Evolutionary conservation across 805 yeast genomes (phyloP), one percentile per base, ranked within the genome.

Genomic region (Teunomyces barrocoloradensis): DNA sequence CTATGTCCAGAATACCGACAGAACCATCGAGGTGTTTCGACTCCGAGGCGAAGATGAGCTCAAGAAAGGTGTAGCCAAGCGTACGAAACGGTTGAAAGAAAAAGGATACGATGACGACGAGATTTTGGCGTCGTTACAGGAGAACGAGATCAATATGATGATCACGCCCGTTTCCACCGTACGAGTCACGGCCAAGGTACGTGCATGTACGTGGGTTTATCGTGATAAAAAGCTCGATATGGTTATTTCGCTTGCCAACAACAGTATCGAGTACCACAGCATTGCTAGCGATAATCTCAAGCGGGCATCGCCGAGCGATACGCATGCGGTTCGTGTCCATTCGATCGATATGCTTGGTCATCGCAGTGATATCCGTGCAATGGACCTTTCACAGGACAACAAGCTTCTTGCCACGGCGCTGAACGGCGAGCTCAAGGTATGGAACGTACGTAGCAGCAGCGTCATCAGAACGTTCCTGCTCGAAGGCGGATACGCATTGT

Each of bases 391-490:
- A 47, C 80, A 82, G 46, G 97, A 92, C 68, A 81, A 84, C 63
- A 82, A 81, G 61, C 69, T 94, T 48, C 69, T 92, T 36, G 95
- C 90, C 2, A 85, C 96, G 1, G 97, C 96, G 0, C 86, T 97
- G 2, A 89, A 90, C 60, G 97, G 97, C 18, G 79, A 81, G 54
- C 69, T 94, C 52, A 94, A 94, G 61, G 76, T 94, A 18, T 91
- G 97, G 97, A 94, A 94, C 60, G 63, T 86, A 25, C 75, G 76
- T 52, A 82, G 92, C 1, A 74, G 71, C 15, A 79, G 82, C 51
- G 92, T 96, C 56, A 76, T 94, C 43, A 78, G 99, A 60, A 86
- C 96, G 0, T 87, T 94, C 60, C 54, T 45, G 18, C 56, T 71
- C 40, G 91, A 85, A 30, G 80, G 95, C 53, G 97, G 97, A 1